These are phyloP conservation scores for Kernera saxatilis DNA, from an alignment of 345 rosid species.

Conservation along the genomic window DNA sequence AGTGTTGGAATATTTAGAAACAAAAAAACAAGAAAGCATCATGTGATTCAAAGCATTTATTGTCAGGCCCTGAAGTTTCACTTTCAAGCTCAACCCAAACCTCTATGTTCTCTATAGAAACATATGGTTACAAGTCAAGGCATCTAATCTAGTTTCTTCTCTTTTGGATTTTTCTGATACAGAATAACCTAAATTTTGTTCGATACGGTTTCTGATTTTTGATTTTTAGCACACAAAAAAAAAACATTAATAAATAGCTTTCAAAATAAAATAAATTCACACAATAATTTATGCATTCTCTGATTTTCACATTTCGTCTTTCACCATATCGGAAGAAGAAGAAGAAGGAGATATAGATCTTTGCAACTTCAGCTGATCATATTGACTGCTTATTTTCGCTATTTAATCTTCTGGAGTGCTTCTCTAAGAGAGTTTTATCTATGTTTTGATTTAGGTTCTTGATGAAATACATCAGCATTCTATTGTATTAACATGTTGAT, in stretches of 20 bases:
- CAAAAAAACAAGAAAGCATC: slow-evolving; percentile 26
- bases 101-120: slow-evolving; percentile 2
- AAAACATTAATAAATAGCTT: too few relatives aligned
- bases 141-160: slow-evolving; percentile 12
- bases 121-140: background rate
- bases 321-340: background rate
- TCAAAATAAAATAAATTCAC: too few relatives aligned
- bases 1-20: slow-evolving; percentile 13
- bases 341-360: background rate
- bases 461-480: background rate
- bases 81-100: slow-evolving; percentile 15
- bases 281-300: too few relatives aligned
- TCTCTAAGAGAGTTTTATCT: background rate
- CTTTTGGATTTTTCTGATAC: background rate
- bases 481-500: background rate
- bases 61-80: slow-evolving; percentile 19
- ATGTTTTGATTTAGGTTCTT: background rate
- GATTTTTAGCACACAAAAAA: too few relatives aligned
- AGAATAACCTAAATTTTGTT: background rate
- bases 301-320: background rate
- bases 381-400: background rate
- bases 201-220: background rate
- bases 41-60: slow-evolving; percentile 9
- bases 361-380: background rate
- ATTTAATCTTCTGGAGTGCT: background rate